Percentiles rank a stretch among this genome's conserved stretches.
phyloP scores from a whole-genome alignment of 495 filamentous ascomycete genomes.

The Penicillium soppii region DNA sequence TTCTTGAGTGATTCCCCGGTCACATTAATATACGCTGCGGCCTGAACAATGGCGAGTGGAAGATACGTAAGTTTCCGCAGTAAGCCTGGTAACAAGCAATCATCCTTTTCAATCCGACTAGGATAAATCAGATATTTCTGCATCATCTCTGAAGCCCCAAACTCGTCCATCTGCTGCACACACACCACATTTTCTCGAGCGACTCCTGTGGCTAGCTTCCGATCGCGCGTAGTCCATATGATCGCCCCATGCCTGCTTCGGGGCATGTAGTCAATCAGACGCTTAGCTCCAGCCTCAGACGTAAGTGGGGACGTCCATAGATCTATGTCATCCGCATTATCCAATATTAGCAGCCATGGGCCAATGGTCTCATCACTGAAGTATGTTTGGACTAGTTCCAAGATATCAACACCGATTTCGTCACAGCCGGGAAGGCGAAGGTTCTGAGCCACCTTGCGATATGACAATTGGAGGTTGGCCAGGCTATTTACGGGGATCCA shows the following conservation, averaged over 20 bases:
- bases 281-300: too few species aligned
- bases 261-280: constrained; percentile 38
- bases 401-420: constrained; percentile 16
- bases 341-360: constrained; percentile 38
- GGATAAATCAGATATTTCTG: constrained; percentile 19
- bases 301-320: constrained; percentile 3
- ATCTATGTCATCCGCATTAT: constrained; percentile 29
- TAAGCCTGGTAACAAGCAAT: constrained; percentile 21
- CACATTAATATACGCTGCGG: constrained; percentile 47
- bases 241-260: constrained; percentile 39
- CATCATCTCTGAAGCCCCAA: too few species aligned
- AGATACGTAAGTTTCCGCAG: constrained; percentile 37
- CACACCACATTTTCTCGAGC: too few species aligned
- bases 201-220: too few species aligned
- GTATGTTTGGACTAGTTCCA: constrained; percentile 23
- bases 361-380: constrained; percentile 20
- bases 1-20: constrained; percentile 22
- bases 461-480: constrained; percentile 42
- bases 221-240: too few species aligned
- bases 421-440: constrained; percentile 16
- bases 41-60: constrained; percentile 50
- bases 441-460: constrained; percentile 33
- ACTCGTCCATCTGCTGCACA: too few species aligned
- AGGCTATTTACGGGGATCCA: constrained; percentile 45
- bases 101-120: constrained; percentile 11